These are phyloP conservation scores for Knufia fluminis DNA, from an alignment of 2,329 filamentous ascomycete genomes.

Conservation along the genomic window DNA sequence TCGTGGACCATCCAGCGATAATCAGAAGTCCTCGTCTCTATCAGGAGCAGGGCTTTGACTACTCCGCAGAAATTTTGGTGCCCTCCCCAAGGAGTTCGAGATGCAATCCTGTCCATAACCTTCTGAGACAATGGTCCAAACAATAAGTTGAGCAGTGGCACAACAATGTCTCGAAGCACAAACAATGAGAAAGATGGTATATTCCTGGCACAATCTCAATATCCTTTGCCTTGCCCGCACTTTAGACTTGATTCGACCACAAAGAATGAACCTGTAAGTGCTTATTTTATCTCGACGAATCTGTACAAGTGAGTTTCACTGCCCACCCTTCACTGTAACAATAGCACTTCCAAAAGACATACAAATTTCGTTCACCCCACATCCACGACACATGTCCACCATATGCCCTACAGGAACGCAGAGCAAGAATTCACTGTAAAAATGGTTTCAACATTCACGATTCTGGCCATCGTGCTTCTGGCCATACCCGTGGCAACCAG, in stretches of 20 bases:
- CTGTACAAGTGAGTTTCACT: neutral
- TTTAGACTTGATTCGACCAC: neutral
- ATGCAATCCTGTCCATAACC: neutral
- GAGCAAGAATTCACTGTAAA: neutral
- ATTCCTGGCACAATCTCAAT: conserved; percentile 1
- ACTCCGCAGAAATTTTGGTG: neutral
- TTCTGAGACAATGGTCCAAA: neutral
- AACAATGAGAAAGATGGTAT: neutral
- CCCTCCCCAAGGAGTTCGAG: neutral
- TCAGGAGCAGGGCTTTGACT: no score
- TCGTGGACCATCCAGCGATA: no score
- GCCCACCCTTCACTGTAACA: neutral
- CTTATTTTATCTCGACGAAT: neutral
- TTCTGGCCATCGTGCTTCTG: conserved; percentile 6
- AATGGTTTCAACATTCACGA: conserved; percentile 4
- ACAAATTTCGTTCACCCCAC: neutral
- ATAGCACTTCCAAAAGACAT: neutral
- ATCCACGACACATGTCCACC: neutral
- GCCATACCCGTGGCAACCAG: neutral
- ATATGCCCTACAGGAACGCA: conserved; percentile 1
- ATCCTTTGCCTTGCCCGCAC: neutral
- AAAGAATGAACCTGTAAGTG: neutral
- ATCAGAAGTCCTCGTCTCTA: no score
- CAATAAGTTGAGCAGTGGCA: neutral
- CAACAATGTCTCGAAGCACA: neutral